A percentile compares a stretch with the other conserved stretches of the same genome.
phyloP scores from a whole-genome alignment of 2,329 filamentous ascomycete genomes.

The Rhynchosporium agropyri region DNA sequence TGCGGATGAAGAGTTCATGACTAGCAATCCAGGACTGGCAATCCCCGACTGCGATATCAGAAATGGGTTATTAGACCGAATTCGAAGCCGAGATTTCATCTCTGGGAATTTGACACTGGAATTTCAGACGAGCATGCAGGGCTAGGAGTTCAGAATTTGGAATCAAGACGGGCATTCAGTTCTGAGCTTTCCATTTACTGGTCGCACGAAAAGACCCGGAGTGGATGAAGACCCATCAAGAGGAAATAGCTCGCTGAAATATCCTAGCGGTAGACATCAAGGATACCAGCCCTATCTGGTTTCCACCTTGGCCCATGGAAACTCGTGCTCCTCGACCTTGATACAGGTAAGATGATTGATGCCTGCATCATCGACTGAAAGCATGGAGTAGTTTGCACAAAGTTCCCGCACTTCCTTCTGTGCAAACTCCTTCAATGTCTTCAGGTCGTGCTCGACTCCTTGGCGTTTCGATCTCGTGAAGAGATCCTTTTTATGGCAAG shows the following conservation, averaged over 20 bases:
- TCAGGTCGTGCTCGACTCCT: constrained; percentile 26
- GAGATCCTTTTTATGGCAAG: not conserved
- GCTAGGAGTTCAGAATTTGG: too few species aligned
- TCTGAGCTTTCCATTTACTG: too few species aligned
- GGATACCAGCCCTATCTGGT: not conserved
- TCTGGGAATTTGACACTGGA: too few species aligned
- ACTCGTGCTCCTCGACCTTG: constrained; percentile 29
- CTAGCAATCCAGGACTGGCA: too few species aligned
- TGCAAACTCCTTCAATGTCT: constrained; percentile 32
- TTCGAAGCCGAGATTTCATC: too few species aligned
- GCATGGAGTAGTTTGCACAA: constrained; percentile 33
- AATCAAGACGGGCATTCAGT: too few species aligned
- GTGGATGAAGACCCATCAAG: not conserved
- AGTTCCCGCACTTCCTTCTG: constrained; percentile 27
- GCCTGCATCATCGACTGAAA: constrained; percentile 25
- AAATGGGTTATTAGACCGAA: too few species aligned
- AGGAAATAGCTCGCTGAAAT: not conserved
- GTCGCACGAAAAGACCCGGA: too few species aligned
- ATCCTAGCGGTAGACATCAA: not conserved
- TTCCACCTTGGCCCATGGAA: constrained; percentile 29
- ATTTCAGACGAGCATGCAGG: too few species aligned
- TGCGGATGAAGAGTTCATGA: too few species aligned
- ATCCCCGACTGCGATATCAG: too few species aligned
- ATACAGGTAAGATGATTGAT: constrained; percentile 37
- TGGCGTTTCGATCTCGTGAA: constrained; percentile 6